Evolutionary conservation across 192 early-diverging fungal genomes (phyloP).

Genomic region (Nowakowskiella sp.): DNA sequence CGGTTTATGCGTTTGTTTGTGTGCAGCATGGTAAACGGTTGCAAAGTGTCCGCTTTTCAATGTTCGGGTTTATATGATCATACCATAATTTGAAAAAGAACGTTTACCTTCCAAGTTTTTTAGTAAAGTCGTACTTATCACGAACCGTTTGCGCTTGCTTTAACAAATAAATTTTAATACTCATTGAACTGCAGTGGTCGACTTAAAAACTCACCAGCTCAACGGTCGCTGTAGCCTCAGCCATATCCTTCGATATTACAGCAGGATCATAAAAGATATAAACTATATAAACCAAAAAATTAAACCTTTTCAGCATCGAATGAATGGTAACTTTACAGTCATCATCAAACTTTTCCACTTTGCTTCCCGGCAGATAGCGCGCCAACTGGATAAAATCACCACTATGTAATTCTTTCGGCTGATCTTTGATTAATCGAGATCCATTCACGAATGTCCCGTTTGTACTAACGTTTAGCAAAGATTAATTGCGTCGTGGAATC

Average conservation of each 20-base stretch:
- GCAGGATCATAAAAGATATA: slow-evolving; percentile 16
- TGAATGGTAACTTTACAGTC: no score
- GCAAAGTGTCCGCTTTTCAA: slow-evolving; percentile 55
- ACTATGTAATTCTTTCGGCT: slow-evolving; percentile 42
- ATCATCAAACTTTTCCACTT: slow-evolving; percentile 17
- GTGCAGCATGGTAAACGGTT: slow-evolving; percentile 50
- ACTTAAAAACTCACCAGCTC: background rate
- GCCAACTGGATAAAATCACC: slow-evolving; percentile 59
- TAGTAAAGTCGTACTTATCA: slow-evolving; percentile 11
- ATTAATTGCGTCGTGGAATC: background rate
- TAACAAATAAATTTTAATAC: background rate
- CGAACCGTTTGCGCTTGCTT: slow-evolving; percentile 8
- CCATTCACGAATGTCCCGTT: slow-evolving; percentile 69
- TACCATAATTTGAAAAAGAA: background rate
- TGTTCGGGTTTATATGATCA: background rate
- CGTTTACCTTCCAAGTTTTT: slow-evolving; percentile 12
- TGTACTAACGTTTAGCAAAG: slow-evolving; percentile 27
- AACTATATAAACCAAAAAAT: no score
- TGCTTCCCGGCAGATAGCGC: slow-evolving; percentile 32
- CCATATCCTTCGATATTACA: no score
- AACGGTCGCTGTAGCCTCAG: no score
- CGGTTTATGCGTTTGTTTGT: slow-evolving; percentile 47
- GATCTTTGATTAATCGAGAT: slow-evolving; percentile 37
- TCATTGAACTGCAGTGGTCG: background rate
- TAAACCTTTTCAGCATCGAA: no score